phyloP scores from a whole-genome alignment of 495 filamentous ascomycete genomes.

The Aspergillus funiculosus region DNA sequence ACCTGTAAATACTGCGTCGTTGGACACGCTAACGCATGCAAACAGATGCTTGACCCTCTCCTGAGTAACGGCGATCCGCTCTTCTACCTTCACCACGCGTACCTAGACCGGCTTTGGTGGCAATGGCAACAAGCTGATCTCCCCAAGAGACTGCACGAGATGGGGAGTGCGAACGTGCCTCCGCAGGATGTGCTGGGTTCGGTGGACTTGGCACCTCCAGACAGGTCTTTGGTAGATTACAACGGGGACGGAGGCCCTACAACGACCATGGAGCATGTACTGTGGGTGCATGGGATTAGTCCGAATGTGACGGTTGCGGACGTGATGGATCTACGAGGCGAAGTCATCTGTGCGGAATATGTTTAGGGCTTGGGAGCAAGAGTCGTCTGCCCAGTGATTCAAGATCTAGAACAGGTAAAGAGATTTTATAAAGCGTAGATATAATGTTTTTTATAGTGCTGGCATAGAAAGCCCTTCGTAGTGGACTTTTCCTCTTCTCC shows the following conservation, averaged over 20 bases:
- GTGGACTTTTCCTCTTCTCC: no score
- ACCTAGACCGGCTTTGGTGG: slow-evolving; percentile 9
- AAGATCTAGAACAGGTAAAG: no score
- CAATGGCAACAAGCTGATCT: slow-evolving; percentile 6
- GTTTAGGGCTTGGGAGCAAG: no score
- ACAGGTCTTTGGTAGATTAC: background rate
- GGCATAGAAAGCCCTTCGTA: no score
- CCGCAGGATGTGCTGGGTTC: background rate
- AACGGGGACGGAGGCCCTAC: background rate
- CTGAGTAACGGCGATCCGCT: slow-evolving; percentile 4
- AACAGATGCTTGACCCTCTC: background rate
- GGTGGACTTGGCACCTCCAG: background rate
- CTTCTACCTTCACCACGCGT: slow-evolving; percentile 11
- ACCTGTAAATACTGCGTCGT: background rate
- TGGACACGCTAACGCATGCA: background rate
- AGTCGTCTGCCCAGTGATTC: no score
- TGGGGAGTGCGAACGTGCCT: slow-evolving; percentile 1
- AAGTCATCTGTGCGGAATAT: slow-evolving; percentile 5
- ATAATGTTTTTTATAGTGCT: no score
- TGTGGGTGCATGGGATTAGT: background rate
- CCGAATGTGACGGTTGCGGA: slow-evolving; percentile 9
- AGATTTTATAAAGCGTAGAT: no score
- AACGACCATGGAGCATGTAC: slow-evolving; percentile 4
- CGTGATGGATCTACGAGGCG: slow-evolving; percentile 6
- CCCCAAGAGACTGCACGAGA: background rate